Evolutionary conservation across 768 basidiomycete species (phyloP).

Genomic region (Mycena rebaudengoi): DNA sequence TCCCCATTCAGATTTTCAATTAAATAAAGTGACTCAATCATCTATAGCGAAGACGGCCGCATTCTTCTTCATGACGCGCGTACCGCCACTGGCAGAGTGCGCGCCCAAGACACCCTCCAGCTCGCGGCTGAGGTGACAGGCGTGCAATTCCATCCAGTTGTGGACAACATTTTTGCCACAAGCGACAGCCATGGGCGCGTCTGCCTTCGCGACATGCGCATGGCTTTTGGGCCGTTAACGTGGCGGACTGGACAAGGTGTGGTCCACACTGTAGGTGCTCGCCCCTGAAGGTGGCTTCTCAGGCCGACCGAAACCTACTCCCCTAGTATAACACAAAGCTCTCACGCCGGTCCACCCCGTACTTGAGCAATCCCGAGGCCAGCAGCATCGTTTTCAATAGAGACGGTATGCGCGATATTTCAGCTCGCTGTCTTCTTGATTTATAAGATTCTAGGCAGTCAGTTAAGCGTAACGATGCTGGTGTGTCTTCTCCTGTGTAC

Average conservation of each 20-base stretch:
- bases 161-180: slow-evolving; percentile 75
- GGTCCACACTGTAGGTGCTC: slow-evolving; percentile 55
- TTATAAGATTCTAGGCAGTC: slow-evolving; percentile 54
- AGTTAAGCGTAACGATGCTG: slow-evolving; percentile 71
- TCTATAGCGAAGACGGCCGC: slow-evolving; percentile 72
- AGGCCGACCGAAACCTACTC: background rate
- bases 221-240: slow-evolving; percentile 70
- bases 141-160: slow-evolving; percentile 71
- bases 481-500: slow-evolving; percentile 47
- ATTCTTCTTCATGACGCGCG: slow-evolving; percentile 72
- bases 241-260: slow-evolving; percentile 59
- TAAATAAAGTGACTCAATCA: slow-evolving; percentile 16
- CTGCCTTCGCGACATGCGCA: slow-evolving; percentile 73
- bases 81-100: slow-evolving; percentile 33
- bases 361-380: slow-evolving; percentile 68
- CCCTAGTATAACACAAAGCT: slow-evolving; percentile 55
- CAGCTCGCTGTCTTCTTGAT: background rate
- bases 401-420: slow-evolving; percentile 54
- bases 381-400: slow-evolving; percentile 76
- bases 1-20: slow-evolving; percentile 31
- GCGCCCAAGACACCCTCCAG: slow-evolving; percentile 62
- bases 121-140: slow-evolving; percentile 66
- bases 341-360: slow-evolving; percentile 46
- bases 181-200: slow-evolving; percentile 67
- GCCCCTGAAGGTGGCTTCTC: background rate